A percentile compares a stretch with the other conserved stretches of the same genome.
These are phyloP conservation scores for Ogataea haglerorum DNA, from an alignment of 805 yeast genomes.

Conservation along the genomic window DNA sequence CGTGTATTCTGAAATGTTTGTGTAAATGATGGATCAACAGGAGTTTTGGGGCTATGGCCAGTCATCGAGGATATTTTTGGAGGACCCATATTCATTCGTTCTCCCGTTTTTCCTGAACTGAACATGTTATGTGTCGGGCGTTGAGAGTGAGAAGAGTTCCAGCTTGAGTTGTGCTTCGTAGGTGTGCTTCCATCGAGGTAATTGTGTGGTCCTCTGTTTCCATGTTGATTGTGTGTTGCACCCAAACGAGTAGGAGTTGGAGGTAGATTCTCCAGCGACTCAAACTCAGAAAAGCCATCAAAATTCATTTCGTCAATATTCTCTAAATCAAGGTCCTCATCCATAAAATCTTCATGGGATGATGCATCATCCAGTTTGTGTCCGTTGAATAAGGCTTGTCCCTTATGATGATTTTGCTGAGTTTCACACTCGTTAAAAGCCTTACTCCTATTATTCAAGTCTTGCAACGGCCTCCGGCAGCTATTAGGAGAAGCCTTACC, in stretches of 20 bases:
- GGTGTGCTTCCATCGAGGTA: slow-evolving; percentile 13
- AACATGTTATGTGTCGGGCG: background rate
- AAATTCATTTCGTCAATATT: slow-evolving; percentile 28
- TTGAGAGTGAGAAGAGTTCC: background rate
- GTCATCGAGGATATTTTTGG: slow-evolving; percentile 12
- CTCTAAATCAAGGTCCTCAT: slow-evolving; percentile 28
- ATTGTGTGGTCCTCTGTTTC: background rate
- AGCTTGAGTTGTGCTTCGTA: slow-evolving; percentile 13
- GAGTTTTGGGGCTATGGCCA: slow-evolving; percentile 28
- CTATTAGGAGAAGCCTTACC: too few species aligned
- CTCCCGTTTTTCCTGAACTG: background rate
- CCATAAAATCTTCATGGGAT: slow-evolving; percentile 20
- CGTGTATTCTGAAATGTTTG: slow-evolving; percentile 1
- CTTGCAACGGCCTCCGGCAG: background rate
- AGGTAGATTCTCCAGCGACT: slow-evolving; percentile 31
- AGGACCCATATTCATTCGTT: slow-evolving; percentile 15
- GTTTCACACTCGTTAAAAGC: too few species aligned
- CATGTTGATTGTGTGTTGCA: background rate
- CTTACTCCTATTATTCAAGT: background rate
- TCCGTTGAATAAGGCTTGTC: too few species aligned
- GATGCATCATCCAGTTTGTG: background rate
- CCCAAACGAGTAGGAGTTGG: slow-evolving; percentile 43
- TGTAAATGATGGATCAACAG: slow-evolving; percentile 24
- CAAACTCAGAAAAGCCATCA: slow-evolving; percentile 25
- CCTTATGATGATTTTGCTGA: too few species aligned